Evolutionary conservation across 352 stramenopile species (phyloP), one percentile per base, ranked within the genome.

Genomic region (Stephanocyclus meneghinianus): DNA sequence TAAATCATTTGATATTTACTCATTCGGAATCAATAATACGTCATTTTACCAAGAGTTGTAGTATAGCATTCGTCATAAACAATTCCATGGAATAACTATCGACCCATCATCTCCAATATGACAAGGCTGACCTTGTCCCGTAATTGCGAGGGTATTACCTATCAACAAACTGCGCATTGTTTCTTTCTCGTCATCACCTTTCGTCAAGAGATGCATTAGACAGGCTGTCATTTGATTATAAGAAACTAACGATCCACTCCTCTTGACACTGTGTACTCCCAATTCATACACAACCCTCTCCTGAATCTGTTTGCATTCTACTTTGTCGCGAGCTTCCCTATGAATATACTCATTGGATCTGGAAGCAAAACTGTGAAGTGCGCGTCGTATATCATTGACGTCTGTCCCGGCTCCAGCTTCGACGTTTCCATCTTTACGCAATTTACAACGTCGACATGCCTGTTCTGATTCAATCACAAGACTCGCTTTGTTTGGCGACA

Each of bases 81-180:
- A 87, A 82, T 91, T 81, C 51, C 80, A 74, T 1, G 85, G 87
- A 61, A 92, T 80, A 10, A 91, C 53, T 5, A 92, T 66, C 9
- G 78, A 84, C 6, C 87, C 87, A 80, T 92, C 87, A 69, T 92
- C 87, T 9, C 42, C 75, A 16, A 92, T 70, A 45, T 90, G 84
- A 74, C 79, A 89, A 59, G 90, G 84, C 32, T 88, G 79, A 6
- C 81, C 86, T 35, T 50, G 57, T 15, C 73, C 72, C 16, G 74
- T 75, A 47, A 92, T 82, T 21, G 71, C 73, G 18, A 92, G 64
- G 29, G 65, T 80, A 63, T 88, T 64, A 51, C 85, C 85, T 29
- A 74, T 65, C 35, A 92, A 59, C 5, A 32, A 72, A 47, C 42
- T 67, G 29, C 69, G 70, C 21, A 81, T 26, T 16, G 8, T 65